Conservation (phyloP, 768 basidiomycete genomes). For the Leccinum truebloodii region DNA sequence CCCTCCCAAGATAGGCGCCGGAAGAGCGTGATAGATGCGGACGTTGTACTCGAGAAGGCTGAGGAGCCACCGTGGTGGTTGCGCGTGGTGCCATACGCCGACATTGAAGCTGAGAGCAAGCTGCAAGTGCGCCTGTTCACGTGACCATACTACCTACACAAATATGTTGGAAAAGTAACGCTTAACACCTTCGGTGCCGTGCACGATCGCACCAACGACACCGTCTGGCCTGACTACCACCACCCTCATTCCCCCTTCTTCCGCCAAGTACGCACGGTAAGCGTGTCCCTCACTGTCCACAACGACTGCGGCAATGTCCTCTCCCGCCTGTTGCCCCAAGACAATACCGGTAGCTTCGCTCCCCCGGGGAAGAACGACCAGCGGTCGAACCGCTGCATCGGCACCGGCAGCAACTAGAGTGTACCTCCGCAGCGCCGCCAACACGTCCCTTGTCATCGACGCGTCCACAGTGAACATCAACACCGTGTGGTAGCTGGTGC, state of each 20-base stretch:
- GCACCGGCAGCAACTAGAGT: background rate
- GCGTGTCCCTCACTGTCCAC: background rate
- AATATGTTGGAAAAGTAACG: background rate
- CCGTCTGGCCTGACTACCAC: background rate
- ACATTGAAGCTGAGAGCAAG: conserved; percentile 37
- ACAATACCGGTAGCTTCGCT: background rate
- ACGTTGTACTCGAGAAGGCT: conserved; percentile 44
- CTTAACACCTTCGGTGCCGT: background rate
- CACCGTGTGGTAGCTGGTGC: background rate
- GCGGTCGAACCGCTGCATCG: background rate
- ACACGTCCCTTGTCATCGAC: background rate
- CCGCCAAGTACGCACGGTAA: background rate
- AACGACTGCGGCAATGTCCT: background rate
- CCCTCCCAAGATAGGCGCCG: conserved; percentile 81
- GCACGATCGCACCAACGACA: conserved; percentile 13
- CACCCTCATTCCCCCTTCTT: background rate
- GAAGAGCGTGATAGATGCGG: conserved; percentile 78
- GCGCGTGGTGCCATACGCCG: conserved; percentile 53
- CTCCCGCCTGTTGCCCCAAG: background rate
- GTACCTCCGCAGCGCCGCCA: background rate
- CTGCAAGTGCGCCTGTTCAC: background rate
- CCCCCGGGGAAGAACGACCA: background rate
- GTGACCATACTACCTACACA: conserved; percentile 13
- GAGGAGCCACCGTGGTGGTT: conserved; percentile 49
- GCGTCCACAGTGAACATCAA: background rate